Conservation (phyloP, 257 asterid species). For the Przewalskia tangutica region DNA sequence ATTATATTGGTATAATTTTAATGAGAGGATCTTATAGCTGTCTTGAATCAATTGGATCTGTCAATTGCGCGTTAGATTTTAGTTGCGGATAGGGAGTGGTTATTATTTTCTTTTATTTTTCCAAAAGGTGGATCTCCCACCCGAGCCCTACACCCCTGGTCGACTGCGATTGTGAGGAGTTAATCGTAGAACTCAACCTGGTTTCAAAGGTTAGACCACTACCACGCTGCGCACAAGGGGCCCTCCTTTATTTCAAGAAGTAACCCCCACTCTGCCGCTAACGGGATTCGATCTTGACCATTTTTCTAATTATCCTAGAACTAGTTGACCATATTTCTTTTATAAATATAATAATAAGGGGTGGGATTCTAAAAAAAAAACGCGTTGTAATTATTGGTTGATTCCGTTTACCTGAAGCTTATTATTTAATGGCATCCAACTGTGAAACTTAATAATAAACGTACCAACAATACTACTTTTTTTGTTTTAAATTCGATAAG, state of each 20-base stretch:
- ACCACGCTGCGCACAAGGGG: too few species aligned
- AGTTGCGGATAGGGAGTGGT: not conserved
- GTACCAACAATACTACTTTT: not conserved
- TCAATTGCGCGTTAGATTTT: not conserved
- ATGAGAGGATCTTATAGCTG: not conserved
- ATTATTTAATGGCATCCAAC: not conserved
- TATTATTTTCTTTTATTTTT: not conserved
- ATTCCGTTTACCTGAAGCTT: not conserved
- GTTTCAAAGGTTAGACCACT: too few species aligned
- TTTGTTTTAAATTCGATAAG: too few species aligned
- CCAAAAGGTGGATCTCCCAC: too few species aligned
- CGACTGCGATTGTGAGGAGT: too few species aligned
- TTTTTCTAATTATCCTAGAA: too few species aligned
- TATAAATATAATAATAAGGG: not conserved
- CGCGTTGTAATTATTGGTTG: slow-evolving; percentile 1
- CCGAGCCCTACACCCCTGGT: too few species aligned
- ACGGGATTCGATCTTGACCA: too few species aligned
- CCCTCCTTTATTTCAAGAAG: too few species aligned
- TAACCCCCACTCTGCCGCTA: too few species aligned
- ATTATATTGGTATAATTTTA: not conserved
- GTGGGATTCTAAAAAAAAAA: not conserved
- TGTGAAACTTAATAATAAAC: not conserved
- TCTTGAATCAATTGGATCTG: not conserved
- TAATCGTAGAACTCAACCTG: too few species aligned
- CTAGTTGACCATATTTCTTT: too few species aligned